Evolutionary conservation across 2,329 filamentous ascomycete species (phyloP).

Genomic region (Colletotrichum aenigma): DNA sequence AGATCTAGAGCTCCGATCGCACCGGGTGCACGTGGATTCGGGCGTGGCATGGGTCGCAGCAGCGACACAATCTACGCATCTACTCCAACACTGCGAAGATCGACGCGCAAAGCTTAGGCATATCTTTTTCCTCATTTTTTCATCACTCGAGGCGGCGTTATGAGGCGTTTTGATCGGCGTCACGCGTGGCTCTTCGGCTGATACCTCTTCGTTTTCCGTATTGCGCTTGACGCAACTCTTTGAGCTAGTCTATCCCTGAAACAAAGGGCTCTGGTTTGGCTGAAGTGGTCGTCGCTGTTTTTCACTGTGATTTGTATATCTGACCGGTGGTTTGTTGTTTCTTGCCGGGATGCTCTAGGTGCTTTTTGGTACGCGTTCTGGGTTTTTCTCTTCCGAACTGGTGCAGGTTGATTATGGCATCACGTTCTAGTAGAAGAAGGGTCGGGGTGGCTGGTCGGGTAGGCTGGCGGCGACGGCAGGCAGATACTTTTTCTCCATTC

Average conservation of each 20-base stretch:
- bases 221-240: not conserved
- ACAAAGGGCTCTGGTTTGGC: not conserved
- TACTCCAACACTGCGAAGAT: not conserved
- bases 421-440: not conserved
- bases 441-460: not conserved
- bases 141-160: constrained; percentile 20
- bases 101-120: not conserved
- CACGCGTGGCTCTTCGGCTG: constrained; percentile 17
- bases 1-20: not conserved
- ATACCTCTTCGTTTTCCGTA: constrained; percentile 11
- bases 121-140: not conserved
- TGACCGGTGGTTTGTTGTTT: not conserved
- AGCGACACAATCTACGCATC: not conserved
- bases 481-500: accelerated
- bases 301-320: not conserved
- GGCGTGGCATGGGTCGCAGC: not conserved
- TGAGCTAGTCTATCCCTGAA: not conserved
- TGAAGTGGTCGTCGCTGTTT: not conserved
- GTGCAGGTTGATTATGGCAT: not conserved
- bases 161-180: constrained; percentile 18
- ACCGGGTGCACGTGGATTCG: not conserved
- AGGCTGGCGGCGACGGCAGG: not conserved
- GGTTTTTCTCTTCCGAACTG: not conserved
- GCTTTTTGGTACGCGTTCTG: not conserved
- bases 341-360: not conserved